These are phyloP conservation scores for Plasmodium berghei DNA, from an alignment of 169 alveolate genomes.

Conservation along the genomic window DNA sequence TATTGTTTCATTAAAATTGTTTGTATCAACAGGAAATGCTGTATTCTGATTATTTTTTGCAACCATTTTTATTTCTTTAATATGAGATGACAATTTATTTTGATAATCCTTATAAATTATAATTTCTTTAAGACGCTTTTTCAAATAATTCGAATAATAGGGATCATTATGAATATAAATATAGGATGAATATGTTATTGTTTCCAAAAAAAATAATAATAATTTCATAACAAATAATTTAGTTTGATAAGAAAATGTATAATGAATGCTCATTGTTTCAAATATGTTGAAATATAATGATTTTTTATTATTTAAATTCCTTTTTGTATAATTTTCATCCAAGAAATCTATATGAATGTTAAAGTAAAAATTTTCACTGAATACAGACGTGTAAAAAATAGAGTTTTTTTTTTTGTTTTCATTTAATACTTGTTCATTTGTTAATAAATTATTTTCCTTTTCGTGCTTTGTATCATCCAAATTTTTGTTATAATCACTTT, in stretches of 20 bases:
- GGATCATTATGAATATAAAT: constrained; percentile 59
- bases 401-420: constrained; percentile 4
- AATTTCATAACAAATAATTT: constrained; percentile 53
- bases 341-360: constrained; percentile 30
- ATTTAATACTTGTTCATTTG: constrained; percentile 12
- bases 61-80: background rate
- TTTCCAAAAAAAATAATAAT: constrained; percentile 40
- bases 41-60: background rate
- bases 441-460: constrained; percentile 53
- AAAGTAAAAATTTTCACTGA: constrained; percentile 15
- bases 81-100: too few relatives aligned
- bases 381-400: constrained; percentile 53
- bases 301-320: background rate
- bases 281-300: constrained; percentile 60
- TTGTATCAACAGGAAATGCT: too few relatives aligned
- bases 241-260: constrained; percentile 40
- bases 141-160: constrained; percentile 26
- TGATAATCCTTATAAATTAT: background rate
- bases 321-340: background rate
- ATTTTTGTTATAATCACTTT: background rate
- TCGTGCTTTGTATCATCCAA: constrained; percentile 6
- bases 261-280: constrained; percentile 26
- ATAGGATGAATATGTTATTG: constrained; percentile 13
- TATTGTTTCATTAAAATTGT: too few relatives aligned
- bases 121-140: constrained; percentile 30